Evolutionary conservation across 164 flowering plant species (phyloP).

Genomic region (Annona cherimola): DNA sequence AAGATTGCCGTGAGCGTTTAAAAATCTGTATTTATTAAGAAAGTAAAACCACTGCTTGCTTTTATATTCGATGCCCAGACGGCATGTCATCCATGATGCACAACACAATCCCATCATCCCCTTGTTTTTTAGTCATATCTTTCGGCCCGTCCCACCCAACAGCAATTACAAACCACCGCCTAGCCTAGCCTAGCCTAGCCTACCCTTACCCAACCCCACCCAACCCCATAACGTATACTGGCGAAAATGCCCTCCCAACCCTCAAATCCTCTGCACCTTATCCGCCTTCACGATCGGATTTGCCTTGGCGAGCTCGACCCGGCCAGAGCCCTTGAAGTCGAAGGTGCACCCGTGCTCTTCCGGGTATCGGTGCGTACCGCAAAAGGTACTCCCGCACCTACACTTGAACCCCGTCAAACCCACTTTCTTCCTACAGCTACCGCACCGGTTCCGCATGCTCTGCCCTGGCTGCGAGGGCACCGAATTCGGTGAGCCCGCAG

Average conservation of each 20-base stretch:
- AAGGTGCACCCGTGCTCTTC: constrained; percentile 28
- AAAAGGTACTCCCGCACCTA: constrained; percentile 29
- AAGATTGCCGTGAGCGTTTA: too few relatives aligned
- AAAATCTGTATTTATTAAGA: too few relatives aligned
- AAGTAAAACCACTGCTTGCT: too few relatives aligned
- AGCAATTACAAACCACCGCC: too few relatives aligned
- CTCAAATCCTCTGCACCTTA: constrained; percentile 21
- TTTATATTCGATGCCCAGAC: too few relatives aligned
- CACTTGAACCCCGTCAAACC: constrained; percentile 24
- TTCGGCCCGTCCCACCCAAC: too few relatives aligned
- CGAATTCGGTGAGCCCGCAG: background rate
- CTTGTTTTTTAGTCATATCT: background rate
- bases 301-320: constrained; percentile 23
- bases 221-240: background rate
- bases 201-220: too few relatives aligned
- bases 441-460: constrained; percentile 11
- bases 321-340: constrained; percentile 22
- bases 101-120: background rate
- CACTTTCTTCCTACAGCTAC: constrained; percentile 10
- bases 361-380: constrained; percentile 23
- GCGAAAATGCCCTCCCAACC: constrained; percentile 3
- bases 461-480: background rate
- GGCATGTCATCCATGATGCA: too few relatives aligned
- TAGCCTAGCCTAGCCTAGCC: too few relatives aligned
- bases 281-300: constrained; percentile 24